Evolutionary conservation across 768 basidiomycete species (phyloP), one percentile per base, ranked within the genome.

Genomic region (Hirschioporus abietinus): DNA sequence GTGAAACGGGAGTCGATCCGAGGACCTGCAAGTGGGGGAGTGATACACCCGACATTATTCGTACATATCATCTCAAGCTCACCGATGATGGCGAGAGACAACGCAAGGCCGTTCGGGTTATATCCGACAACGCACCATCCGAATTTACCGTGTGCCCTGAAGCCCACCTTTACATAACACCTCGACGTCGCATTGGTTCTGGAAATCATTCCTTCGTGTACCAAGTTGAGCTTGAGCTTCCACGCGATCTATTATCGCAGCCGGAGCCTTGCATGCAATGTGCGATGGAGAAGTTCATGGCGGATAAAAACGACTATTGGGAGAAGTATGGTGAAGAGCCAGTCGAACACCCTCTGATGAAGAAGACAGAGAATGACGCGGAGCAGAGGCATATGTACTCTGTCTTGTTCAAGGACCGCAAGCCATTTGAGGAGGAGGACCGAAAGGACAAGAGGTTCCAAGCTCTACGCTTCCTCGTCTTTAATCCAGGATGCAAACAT

Each of bases 151-250:
- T 25, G 24, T 69, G 67, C 6, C 74, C 74, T 23, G 82, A 80
- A 64, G 83, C 81, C 0, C 84, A 87, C 70, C 75, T 88, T 20
- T 84, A 85, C 65, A 67, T 88, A 64, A 78, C 79, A 1, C 78
- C 80, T 0, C 42, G 58, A 0, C 70, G 78, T 35, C 60, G 23
- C 23, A 67, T 79, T 7, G 87, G 86, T 5, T 0, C 17, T 0
- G 87, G 88, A 0, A 70, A 84, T 69, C 88, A 89, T 70, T 88
- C 88, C 0, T 60, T 74, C 35, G 84, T 86, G 0, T 83, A 84
- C 69, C 71, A 76, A 57, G 84, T 80, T 7, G 82, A 85, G 65
- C 82, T 82, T 77, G 84, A 84, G 57, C 70, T 88, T 1, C 86
- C 87, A 1, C 78, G 81, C 0, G 73, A 76, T 20, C 20, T 81